Conservation (phyloP, 2,329 filamentous ascomycete genomes). For the Elsinoe arachidis region DNA sequence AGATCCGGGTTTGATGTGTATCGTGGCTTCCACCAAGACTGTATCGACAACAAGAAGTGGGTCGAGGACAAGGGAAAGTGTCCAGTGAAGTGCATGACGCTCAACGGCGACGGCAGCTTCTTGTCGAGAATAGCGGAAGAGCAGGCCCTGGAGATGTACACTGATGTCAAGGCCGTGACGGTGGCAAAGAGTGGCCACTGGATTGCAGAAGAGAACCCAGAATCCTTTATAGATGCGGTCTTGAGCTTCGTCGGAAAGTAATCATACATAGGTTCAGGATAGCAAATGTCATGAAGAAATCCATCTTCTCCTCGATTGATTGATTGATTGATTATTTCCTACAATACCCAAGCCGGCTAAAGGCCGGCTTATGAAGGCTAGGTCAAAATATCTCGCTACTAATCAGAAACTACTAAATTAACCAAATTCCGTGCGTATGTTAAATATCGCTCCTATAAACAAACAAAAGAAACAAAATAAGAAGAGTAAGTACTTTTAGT, state of each 20-base stretch:
- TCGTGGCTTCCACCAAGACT: conserved; percentile 28
- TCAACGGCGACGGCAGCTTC: conserved; percentile 26
- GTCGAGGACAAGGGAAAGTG: conserved; percentile 26
- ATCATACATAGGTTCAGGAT: neutral
- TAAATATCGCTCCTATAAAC: too few relatives aligned
- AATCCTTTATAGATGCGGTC: conserved; percentile 28
- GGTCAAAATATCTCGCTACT: too few relatives aligned
- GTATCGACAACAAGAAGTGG: conserved; percentile 25
- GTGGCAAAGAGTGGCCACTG: conserved; percentile 29
- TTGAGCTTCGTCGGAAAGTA: conserved; percentile 25
- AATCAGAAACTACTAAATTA: too few relatives aligned
- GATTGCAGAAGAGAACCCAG: conserved; percentile 33
- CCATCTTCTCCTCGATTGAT: too few relatives aligned
- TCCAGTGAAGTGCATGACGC: conserved; percentile 24
- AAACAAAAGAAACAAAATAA: too few relatives aligned
- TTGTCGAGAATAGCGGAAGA: conserved; percentile 22
- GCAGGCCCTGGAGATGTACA: conserved; percentile 28
- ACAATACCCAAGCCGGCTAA: too few relatives aligned
- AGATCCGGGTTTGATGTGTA: conserved; percentile 29
- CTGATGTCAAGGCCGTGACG: conserved; percentile 20
- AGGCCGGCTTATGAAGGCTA: too few relatives aligned
- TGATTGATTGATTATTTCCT: too few relatives aligned
- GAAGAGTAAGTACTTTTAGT: too few relatives aligned
- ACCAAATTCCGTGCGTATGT: too few relatives aligned
- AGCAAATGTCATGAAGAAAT: too few relatives aligned